These are phyloP conservation scores for Tulasnella calospora DNA, from an alignment of 768 basidiomycete species.

Conservation along the genomic window DNA sequence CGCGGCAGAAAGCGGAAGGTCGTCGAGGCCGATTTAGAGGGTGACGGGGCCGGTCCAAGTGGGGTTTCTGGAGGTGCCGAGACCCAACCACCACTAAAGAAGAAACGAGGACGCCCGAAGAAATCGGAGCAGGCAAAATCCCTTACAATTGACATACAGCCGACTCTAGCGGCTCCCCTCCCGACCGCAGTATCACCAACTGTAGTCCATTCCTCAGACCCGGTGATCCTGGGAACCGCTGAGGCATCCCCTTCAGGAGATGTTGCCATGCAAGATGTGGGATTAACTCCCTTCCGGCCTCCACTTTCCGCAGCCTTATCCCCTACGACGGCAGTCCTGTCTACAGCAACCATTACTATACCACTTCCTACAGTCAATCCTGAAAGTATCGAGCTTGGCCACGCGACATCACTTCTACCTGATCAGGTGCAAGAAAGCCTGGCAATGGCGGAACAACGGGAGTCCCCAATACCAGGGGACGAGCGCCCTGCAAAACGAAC, in stretches of 20 bases:
- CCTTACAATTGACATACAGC: neutral
- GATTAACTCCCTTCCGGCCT: neutral
- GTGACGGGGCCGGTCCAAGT: conserved; percentile 29
- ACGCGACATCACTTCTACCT: neutral
- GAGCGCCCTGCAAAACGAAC: neutral
- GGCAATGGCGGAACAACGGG: neutral
- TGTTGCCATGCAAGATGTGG: neutral
- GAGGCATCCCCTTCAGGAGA: neutral
- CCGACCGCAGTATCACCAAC: neutral
- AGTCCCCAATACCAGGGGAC: neutral
- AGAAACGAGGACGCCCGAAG: conserved; percentile 42
- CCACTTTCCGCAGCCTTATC: neutral
- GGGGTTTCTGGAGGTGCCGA: neutral
- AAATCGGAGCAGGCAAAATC: conserved; percentile 25
- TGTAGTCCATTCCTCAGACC: neutral
- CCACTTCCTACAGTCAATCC: neutral
- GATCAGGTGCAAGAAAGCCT: neutral
- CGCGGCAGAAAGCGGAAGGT: conserved; percentile 36
- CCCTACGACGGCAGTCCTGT: neutral
- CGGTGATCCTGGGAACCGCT: neutral
- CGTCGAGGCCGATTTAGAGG: conserved; percentile 28
- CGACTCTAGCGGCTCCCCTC: neutral
- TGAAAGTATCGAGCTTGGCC: neutral
- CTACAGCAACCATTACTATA: neutral
- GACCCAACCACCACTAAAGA: conserved; percentile 26